Evolutionary conservation across 1,284 basidiomycete genomes (phyloP), one percentile per base, ranked within the genome.

Genomic region (Tranzscheliella williamsii): DNA sequence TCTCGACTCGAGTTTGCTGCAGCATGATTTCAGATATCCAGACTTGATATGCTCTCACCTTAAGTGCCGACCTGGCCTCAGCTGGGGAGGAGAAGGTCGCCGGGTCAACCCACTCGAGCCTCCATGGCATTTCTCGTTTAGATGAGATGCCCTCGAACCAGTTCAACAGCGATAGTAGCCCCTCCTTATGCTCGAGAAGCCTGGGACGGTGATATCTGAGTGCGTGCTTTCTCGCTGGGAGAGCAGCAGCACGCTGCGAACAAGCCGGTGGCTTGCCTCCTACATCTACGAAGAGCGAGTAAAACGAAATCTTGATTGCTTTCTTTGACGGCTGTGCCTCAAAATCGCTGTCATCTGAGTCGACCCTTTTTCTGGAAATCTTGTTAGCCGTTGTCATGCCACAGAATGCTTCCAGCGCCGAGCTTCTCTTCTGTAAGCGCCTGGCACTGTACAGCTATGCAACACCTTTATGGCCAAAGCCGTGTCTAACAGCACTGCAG

Each of bases 1-100:
- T 75, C 34, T 61, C 56, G n/a, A 75, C 73, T 12, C 62, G 91
- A 0, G 94, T 97, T 78, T 98, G 94, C 76, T 98, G 94, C 5
- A 96, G 83, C 94, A 97, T 97, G 60, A 96, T 88, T 78, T 96
- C 91, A 11, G 88, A 90, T 34, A 95, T 82, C 87, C 88, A 90
- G 11, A 90, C 88, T 86, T 90, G 55, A 30, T 51, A 76, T 13
- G 75, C 49, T 17, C 60, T 46, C 18, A 39, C 38, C 39, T 56
- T 54, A 52, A 68, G 41, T 33, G 83, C 84, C 26, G 84, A 82
- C 0, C 71, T 58, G 33, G 78, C 80, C 57, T 85, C 74, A 7
- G 79, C 79, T 4, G 30, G 12, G 5, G 81, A 79, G 64, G 86
- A 8, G 27, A 47, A 51, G 16, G 15, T 34, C 15, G 43, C 32